Conservation (phyloP, 2,329 filamentous ascomycete species). For the Neopestalotiopsis sp. region DNA sequence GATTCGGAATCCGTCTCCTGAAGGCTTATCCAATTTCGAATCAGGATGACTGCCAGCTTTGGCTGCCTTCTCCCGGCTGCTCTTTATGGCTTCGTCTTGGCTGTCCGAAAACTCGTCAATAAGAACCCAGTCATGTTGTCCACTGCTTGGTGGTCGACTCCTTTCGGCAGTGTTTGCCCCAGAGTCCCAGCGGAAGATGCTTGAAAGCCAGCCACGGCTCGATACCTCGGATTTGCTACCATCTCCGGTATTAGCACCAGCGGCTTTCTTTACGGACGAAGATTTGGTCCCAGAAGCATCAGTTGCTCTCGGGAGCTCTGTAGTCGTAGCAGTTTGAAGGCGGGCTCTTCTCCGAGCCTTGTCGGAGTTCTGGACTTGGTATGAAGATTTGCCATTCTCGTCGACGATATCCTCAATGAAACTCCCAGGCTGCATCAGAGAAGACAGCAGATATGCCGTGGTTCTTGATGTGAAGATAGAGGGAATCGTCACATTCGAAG, state of each 20-base stretch:
- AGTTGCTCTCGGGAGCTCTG: slow-evolving; percentile 33
- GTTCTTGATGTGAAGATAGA: slow-evolving; percentile 94
- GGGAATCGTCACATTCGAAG: slow-evolving; percentile 92
- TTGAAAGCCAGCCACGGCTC: slow-evolving; percentile 49
- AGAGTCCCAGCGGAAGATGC: slow-evolving; percentile 44
- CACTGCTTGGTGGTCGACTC: slow-evolving; percentile 73
- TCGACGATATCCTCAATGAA: slow-evolving; percentile 65
- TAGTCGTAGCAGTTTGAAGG: slow-evolving; percentile 34
- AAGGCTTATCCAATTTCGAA: slow-evolving; percentile 26
- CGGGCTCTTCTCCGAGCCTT: slow-evolving; percentile 43
- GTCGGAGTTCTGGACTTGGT: slow-evolving; percentile 58
- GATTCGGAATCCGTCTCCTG: slow-evolving; percentile 73
- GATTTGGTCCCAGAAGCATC: slow-evolving; percentile 32
- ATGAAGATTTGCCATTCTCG: slow-evolving; percentile 62
- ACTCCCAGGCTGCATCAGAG: slow-evolving; percentile 76
- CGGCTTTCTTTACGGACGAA: slow-evolving; percentile 32
- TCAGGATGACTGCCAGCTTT: slow-evolving; percentile 35
- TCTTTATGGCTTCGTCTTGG: slow-evolving; percentile 49
- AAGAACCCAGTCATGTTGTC: slow-evolving; percentile 75
- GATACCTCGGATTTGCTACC: slow-evolving; percentile 26
- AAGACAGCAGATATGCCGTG: slow-evolving; percentile 90
- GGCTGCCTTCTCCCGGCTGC: slow-evolving; percentile 44
- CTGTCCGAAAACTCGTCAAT: slow-evolving; percentile 70
- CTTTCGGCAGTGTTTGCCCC: slow-evolving; percentile 42
- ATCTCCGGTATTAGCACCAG: slow-evolving; percentile 26